Evolutionary conservation across 2,329 filamentous ascomycete genomes (phyloP).

Genomic region (Corinectria fuckeliana): DNA sequence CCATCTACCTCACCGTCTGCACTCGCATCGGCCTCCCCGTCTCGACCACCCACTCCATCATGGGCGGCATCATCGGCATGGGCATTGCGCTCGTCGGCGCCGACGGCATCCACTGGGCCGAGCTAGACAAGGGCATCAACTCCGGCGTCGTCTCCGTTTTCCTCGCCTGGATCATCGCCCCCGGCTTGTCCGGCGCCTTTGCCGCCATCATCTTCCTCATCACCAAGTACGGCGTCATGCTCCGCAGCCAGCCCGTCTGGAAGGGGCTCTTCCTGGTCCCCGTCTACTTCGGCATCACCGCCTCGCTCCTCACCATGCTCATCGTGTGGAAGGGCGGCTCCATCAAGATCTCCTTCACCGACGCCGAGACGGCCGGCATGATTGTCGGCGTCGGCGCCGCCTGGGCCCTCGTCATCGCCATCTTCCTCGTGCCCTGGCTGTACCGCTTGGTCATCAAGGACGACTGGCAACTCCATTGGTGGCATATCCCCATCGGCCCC

Average conservation of each 20-base stretch:
- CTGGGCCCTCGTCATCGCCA: slow-evolving; percentile 53
- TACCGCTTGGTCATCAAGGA: slow-evolving; percentile 64
- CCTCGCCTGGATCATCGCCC: slow-evolving; percentile 67
- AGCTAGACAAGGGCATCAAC: slow-evolving; percentile 47
- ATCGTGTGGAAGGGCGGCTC: slow-evolving; percentile 63
- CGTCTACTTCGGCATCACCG: slow-evolving; percentile 63
- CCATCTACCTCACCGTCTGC: slow-evolving; percentile 62
- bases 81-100: slow-evolving; percentile 62
- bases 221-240: slow-evolving; percentile 65
- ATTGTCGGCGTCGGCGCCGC: slow-evolving; percentile 61
- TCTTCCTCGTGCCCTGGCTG: slow-evolving; percentile 66
- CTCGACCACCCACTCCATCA: slow-evolving; percentile 67
- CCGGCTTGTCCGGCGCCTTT: slow-evolving; percentile 61
- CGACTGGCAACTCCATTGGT: slow-evolving; percentile 66
- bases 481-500: slow-evolving; percentile 60
- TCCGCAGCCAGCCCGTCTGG: slow-evolving; percentile 59
- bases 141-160: slow-evolving; percentile 60
- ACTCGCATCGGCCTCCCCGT: slow-evolving; percentile 63
- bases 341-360: slow-evolving; percentile 46
- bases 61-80: slow-evolving; percentile 66
- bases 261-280: slow-evolving; percentile 61
- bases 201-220: slow-evolving; percentile 62
- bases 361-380: slow-evolving; percentile 56
- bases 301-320: slow-evolving; percentile 63
- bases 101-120: slow-evolving; percentile 60